These are phyloP conservation scores for Grifola frondosa DNA, from an alignment of 1,284 basidiomycete species.

Conservation along the genomic window DNA sequence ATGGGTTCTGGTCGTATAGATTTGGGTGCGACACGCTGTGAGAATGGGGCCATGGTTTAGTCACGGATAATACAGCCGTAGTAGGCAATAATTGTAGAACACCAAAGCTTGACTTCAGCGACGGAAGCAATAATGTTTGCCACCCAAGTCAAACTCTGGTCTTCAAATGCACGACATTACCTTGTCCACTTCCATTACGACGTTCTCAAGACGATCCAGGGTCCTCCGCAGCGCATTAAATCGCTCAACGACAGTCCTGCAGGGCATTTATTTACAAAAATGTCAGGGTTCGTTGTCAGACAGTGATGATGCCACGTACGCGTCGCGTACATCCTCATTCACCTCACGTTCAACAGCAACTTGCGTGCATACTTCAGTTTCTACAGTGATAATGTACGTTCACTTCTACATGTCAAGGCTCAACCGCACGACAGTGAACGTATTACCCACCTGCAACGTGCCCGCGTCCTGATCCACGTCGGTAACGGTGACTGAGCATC, in stretches of 20 bases:
- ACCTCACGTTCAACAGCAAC: constrained; percentile 58
- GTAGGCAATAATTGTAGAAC: not conserved
- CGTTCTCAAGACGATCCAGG: constrained; percentile 53
- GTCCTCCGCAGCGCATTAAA: constrained; percentile 47
- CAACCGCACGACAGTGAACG: not conserved
- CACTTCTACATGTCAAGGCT: not conserved
- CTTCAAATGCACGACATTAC: constrained; percentile 30
- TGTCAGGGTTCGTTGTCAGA: not conserved
- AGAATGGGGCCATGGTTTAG: too few relatives aligned
- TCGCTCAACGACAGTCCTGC: constrained; percentile 5
- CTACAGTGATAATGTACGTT: constrained; percentile 37
- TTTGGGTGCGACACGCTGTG: constrained; percentile 39
- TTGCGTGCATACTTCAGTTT: constrained; percentile 61
- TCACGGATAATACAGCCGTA: constrained; percentile 3
- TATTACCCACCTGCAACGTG: constrained; percentile 51
- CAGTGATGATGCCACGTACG: constrained; percentile 37
- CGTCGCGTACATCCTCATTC: constrained; percentile 40
- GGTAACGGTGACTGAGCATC: constrained; percentile 27
- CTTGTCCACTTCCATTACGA: constrained; percentile 49
- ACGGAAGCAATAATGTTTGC: too few relatives aligned
- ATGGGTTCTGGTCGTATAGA: constrained; percentile 38
- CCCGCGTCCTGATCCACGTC: constrained; percentile 58
- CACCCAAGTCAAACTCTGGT: too few relatives aligned
- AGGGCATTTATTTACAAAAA: too few relatives aligned
- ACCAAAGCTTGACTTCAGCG: too few relatives aligned